Conservation (phyloP, 2,329 filamentous ascomycete species). For the Aureobasidium sp. region DNA sequence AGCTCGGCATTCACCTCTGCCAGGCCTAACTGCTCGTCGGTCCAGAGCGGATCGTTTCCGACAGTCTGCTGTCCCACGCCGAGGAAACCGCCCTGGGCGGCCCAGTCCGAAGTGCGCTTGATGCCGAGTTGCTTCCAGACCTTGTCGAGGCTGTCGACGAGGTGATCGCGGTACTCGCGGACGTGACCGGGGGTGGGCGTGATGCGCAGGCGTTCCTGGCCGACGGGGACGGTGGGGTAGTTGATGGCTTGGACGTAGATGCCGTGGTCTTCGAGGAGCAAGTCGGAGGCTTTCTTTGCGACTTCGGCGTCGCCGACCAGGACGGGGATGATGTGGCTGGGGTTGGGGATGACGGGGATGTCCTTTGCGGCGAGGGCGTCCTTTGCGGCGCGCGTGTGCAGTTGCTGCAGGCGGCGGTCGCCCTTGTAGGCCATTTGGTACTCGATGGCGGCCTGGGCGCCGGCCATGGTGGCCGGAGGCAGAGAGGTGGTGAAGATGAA, state of each 20-base stretch:
- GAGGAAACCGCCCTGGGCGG: constrained; percentile 82
- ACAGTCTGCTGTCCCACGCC: constrained; percentile 72
- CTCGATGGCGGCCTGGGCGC: constrained; percentile 82
- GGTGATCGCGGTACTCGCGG: constrained; percentile 75
- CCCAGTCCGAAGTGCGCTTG: constrained; percentile 91
- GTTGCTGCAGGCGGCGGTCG: constrained; percentile 85
- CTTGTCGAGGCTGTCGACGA: constrained; percentile 74
- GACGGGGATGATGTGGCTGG: constrained; percentile 90
- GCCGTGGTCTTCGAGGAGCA: constrained; percentile 79
- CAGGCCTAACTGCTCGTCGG: constrained; percentile 76
- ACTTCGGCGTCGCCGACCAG: constrained; percentile 90
- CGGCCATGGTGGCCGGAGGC: constrained; percentile 93
- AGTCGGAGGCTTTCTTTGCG: constrained; percentile 85
- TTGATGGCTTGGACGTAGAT: constrained; percentile 99
- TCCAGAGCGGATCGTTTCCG: constrained; percentile 71
- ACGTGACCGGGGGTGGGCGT: constrained; percentile 92
- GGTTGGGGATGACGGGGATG: constrained; percentile 96
- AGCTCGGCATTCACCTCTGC: constrained; percentile 59
- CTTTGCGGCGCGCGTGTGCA: constrained; percentile 94
- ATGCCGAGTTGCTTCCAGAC: constrained; percentile 86
- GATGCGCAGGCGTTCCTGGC: constrained; percentile 93
- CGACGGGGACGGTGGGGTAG: constrained; percentile 94
- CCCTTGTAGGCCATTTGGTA: constrained; percentile 82
- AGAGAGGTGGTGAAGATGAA: constrained; percentile 99
- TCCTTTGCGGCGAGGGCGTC: constrained; percentile 68